Conservation (phyloP, 163 green algal genomes). For the Scenedesmus sp. region DNA sequence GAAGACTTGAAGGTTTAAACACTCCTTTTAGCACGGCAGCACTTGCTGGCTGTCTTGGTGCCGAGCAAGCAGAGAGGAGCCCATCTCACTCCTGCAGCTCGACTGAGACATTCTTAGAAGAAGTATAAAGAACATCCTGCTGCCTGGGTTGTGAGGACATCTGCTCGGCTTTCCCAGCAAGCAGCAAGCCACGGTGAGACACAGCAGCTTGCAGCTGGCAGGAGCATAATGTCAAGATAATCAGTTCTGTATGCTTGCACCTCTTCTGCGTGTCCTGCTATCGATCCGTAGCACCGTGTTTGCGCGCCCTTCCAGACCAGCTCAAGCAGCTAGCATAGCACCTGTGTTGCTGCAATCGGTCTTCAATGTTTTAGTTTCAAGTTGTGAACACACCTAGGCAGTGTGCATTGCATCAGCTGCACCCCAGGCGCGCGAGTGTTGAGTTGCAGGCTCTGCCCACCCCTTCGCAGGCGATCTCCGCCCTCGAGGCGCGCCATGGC, state of each 20-base stretch:
- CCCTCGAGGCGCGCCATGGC: not conserved
- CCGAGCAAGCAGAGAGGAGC: not conserved
- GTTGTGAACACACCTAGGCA: not conserved
- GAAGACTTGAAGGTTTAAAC: not conserved
- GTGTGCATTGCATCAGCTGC: not conserved
- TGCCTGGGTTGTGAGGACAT: not conserved
- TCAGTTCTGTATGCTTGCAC: not conserved
- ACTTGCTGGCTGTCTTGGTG: not conserved
- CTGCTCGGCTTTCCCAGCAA: constrained; percentile 1
- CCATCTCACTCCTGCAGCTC: not conserved
- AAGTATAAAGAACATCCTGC: not conserved
- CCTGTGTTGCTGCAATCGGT: not conserved
- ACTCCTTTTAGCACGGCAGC: not conserved
- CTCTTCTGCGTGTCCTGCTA: not conserved
- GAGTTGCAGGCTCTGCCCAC: not conserved
- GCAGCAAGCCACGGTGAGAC: not conserved
- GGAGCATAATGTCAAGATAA: not conserved
- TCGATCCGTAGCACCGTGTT: not conserved
- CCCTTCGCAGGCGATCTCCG: not conserved
- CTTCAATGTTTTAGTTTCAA: not conserved
- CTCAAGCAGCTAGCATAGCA: not conserved
- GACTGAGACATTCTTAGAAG: not conserved
- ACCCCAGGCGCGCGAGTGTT: not conserved
- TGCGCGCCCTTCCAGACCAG: not conserved
- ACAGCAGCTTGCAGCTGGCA: not conserved